Percentiles rank a stretch among this genome's conserved stretches.
These are phyloP conservation scores for Aspergillus texensis DNA, from an alignment of 2,329 filamentous ascomycete genomes.

Conservation along the genomic window DNA sequence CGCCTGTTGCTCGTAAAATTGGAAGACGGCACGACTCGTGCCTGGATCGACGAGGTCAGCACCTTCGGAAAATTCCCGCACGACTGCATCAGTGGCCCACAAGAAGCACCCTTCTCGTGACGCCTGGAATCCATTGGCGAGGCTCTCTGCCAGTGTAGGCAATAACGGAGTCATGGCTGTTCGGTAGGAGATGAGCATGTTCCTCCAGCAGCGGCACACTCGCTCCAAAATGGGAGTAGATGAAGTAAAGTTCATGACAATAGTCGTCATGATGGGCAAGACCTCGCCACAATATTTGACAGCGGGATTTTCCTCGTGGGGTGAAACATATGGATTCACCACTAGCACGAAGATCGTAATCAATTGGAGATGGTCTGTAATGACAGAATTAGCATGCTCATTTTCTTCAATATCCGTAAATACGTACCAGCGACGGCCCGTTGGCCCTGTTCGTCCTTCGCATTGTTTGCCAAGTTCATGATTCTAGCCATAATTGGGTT, in stretches of 20 bases:
- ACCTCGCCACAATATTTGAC: conserved; percentile 97
- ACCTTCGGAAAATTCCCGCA: conserved; percentile 92
- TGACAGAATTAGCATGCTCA: conserved; percentile 15
- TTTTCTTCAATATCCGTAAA: neutral
- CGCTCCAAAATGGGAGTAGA: conserved; percentile 90
- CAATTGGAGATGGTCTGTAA: conserved; percentile 79
- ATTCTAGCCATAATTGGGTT: conserved; percentile 85
- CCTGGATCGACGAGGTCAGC: conserved; percentile 78
- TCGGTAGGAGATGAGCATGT: conserved; percentile 95
- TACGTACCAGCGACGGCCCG: conserved; percentile 75
- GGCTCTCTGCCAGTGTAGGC: conserved; percentile 81
- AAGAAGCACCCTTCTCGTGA: conserved; percentile 95
- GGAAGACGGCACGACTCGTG: conserved; percentile 87
- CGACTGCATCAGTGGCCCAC: conserved; percentile 95
- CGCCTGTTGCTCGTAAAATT: conserved; percentile 92
- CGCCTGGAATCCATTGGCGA: conserved; percentile 79
- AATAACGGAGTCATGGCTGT: conserved; percentile 85
- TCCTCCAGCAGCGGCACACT: conserved; percentile 92
- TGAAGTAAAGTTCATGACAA: conserved; percentile 82
- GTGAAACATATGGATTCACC: conserved; percentile 73
- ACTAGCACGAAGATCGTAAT: conserved; percentile 87
- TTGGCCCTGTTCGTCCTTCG: conserved; percentile 79
- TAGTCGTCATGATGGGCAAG: conserved; percentile 81
- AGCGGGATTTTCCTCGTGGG: conserved; percentile 77
- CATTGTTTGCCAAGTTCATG: conserved; percentile 83